These are phyloP conservation scores for Calendula officinalis DNA, from an alignment of 129 eudicot species.

Conservation along the genomic window DNA sequence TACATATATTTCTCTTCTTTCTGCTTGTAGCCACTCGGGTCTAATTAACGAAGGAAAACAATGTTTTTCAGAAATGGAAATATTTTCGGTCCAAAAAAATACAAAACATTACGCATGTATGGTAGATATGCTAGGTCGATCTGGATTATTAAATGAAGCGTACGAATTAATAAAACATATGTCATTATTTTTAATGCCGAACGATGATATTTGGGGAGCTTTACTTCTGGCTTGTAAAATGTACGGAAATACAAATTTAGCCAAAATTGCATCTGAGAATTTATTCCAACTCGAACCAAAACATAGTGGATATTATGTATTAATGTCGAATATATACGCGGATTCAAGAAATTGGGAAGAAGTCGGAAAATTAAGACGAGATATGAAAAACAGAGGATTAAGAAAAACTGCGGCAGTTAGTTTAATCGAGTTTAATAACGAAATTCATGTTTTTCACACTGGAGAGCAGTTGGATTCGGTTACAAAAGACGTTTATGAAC, in stretches of 20 bases:
- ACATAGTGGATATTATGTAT: conserved; percentile 52
- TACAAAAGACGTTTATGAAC: conserved; percentile 22
- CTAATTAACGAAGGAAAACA: conserved; percentile 43
- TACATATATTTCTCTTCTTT: conserved; percentile 47
- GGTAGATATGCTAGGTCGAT: conserved; percentile 84
- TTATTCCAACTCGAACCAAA: conserved; percentile 60
- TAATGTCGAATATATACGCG: conserved; percentile 55
- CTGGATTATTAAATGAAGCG: conserved; percentile 67
- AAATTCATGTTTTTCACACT: conserved; percentile 37
- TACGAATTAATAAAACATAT: conserved; percentile 50
- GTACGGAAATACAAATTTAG: conserved; percentile 46
- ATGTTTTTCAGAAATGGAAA: conserved; percentile 39
- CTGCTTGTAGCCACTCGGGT: conserved; percentile 67
- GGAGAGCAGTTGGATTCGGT: conserved; percentile 31
- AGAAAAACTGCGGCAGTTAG: conserved; percentile 45
- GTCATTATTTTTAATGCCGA: conserved; percentile 50
- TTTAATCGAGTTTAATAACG: conserved; percentile 30
- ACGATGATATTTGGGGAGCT: conserved; percentile 72
- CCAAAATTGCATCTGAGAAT: conserved; percentile 51
- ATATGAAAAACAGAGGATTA: conserved; percentile 39
- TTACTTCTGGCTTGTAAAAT: conserved; percentile 62
- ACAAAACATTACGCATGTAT: conserved; percentile 70
- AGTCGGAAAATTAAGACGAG: conserved; percentile 36
- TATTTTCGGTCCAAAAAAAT: conserved; percentile 25
- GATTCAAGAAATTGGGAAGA: conserved; percentile 42